Evolutionary conservation across 805 yeast species (phyloP).

Genomic region (Schwanniomyces sp.): DNA sequence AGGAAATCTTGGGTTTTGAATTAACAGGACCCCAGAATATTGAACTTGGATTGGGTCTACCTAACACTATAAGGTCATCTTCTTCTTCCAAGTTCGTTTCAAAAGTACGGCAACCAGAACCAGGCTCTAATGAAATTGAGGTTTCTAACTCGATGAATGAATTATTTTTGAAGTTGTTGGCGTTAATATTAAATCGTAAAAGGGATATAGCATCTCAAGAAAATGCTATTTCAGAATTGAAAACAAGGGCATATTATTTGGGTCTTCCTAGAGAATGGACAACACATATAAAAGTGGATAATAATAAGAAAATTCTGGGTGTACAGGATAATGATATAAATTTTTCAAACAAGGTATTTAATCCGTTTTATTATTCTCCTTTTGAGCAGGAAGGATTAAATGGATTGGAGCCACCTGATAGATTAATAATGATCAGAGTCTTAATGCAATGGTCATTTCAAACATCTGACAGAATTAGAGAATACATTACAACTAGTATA

Average conservation of each 20-base stretch:
- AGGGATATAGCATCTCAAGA: conserved; percentile 24
- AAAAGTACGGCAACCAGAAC: neutral
- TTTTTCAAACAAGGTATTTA: conserved; percentile 14
- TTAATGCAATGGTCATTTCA: conserved; percentile 37
- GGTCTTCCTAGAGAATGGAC: conserved; percentile 45
- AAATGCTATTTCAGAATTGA: conserved; percentile 35
- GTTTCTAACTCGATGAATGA: conserved; percentile 32
- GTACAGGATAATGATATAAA: conserved; percentile 17
- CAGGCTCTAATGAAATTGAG: conserved; percentile 3
- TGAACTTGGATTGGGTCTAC: conserved; percentile 34
- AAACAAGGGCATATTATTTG: conserved; percentile 18
- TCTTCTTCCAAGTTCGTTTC: neutral
- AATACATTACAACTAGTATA: conserved; percentile 19
- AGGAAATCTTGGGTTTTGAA: conserved; percentile 19
- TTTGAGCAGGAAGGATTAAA: conserved; percentile 34
- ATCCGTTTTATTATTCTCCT: conserved; percentile 19
- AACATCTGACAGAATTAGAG: conserved; percentile 28
- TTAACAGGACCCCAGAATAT: conserved; percentile 38
- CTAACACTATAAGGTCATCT: neutral
- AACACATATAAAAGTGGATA: conserved; percentile 6
- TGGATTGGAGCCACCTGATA: conserved; percentile 29
- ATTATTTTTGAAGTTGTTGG: conserved; percentile 30
- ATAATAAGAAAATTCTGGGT: neutral
- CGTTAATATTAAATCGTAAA: conserved; percentile 38
- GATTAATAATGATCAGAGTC: conserved; percentile 36